Evolutionary conservation across 768 basidiomycete genomes (phyloP).

Genomic region (Kondoa malvinella): DNA sequence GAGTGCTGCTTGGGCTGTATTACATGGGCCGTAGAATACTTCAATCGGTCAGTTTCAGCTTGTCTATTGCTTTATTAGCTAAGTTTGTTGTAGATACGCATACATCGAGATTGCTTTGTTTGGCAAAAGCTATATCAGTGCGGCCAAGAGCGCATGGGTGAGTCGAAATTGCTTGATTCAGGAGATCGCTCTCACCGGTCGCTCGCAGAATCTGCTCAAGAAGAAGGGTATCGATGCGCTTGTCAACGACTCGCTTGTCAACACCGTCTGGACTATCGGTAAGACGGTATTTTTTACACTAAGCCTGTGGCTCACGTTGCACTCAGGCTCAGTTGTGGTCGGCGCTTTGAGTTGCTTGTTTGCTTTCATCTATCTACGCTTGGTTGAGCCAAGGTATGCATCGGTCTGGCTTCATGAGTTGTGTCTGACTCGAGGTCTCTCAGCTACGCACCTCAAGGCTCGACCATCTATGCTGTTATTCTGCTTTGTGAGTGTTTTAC

Average conservation of each 20-base stretch:
- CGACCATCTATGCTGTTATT: constrained; percentile 11
- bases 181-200: constrained; percentile 21
- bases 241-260: constrained; percentile 27
- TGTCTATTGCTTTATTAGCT: neutral
- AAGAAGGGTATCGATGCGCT: constrained; percentile 27
- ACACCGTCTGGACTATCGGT: constrained; percentile 24
- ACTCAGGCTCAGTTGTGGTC: constrained; percentile 15
- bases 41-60: constrained; percentile 16
- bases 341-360: constrained; percentile 21
- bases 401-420: neutral
- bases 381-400: constrained; percentile 9
- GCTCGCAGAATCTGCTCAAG: constrained; percentile 26
- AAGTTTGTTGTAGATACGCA: constrained; percentile 19
- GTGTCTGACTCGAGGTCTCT: too few relatives aligned
- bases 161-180: too few relatives aligned
- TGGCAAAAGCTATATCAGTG: constrained; percentile 23
- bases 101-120: constrained; percentile 18
- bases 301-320: neutral
- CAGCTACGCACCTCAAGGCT: constrained; percentile 14
- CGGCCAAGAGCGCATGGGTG: constrained; percentile 27
- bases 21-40: constrained; percentile 21
- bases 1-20: constrained; percentile 26
- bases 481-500: constrained; percentile 8
- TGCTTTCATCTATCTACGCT: constrained; percentile 17
- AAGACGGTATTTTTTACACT: constrained; percentile 8